Evolutionary conservation across 345 rosid species (phyloP).

Genomic region (Conringia planisiliqua): DNA sequence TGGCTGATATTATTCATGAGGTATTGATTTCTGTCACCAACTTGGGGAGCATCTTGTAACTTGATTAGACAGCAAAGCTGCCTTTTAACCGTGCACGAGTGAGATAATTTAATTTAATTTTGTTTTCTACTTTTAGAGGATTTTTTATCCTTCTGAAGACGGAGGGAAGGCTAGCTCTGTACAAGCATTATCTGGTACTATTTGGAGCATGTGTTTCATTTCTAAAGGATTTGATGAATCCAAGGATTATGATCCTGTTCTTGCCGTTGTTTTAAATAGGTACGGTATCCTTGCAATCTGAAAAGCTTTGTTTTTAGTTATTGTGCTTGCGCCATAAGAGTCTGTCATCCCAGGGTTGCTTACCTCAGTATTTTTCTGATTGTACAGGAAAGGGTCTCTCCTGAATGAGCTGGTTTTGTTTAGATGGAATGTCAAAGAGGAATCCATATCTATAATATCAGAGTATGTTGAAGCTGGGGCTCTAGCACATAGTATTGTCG

Average conservation of each 20-base stretch:
- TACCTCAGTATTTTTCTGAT: conserved; percentile 31
- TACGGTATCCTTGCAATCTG: conserved; percentile 39
- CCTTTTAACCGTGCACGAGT: neutral
- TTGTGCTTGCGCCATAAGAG: conserved; percentile 1
- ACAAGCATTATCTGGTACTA: conserved; percentile 68
- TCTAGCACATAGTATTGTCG: conserved; percentile 68
- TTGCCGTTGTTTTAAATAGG: conserved; percentile 91
- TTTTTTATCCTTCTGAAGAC: conserved; percentile 71
- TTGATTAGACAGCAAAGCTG: neutral
- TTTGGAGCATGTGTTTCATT: conserved; percentile 99
- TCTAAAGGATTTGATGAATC: conserved; percentile 48
- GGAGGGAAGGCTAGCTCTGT: conserved; percentile 38
- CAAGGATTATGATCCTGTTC: conserved; percentile 69
- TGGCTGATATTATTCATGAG: conserved; percentile 67
- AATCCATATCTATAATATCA: conserved; percentile 52
- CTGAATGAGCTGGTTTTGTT: conserved; percentile 67
- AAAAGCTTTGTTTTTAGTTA: conserved; percentile 25
- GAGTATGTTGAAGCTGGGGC: conserved; percentile 71
- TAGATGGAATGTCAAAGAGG: conserved; percentile 64
- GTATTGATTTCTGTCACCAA: conserved; percentile 32
- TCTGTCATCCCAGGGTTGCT: conserved; percentile 19
- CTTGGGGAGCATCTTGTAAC: conserved; percentile 27
- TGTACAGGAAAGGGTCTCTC: conserved; percentile 61
- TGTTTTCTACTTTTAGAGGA: conserved; percentile 36
- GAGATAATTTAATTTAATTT: neutral